Evolutionary conservation across 2,329 filamentous ascomycete genomes (phyloP), one percentile per base, ranked within the genome.

Genomic region (Pseudogymnoascus sp.): DNA sequence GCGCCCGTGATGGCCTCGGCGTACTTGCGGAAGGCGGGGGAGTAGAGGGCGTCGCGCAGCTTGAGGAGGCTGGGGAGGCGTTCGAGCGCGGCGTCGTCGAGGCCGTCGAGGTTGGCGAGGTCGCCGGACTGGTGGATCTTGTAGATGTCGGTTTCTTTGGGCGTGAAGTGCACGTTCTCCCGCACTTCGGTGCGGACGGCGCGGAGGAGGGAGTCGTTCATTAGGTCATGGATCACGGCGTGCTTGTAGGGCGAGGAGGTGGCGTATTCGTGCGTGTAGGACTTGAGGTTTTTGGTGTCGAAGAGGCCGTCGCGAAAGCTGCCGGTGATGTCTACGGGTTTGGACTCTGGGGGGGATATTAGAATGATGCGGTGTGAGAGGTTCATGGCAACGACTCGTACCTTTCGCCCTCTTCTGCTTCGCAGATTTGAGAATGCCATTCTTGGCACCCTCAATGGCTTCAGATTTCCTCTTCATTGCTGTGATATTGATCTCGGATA

Each of bases 71-170:
- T 95, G 0, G 94, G 94, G 12, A 99, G 78, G 71, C 90, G 91
- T 63, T 87, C 82, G 59, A 97, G 81, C 5, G 92, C 91, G 6
- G 86, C 85, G 71, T 95, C 86, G 63, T 95, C 90, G 41, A 99
- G 82, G 21, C 94, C 94, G 74, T 96, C 92, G 61, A 99, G 84
- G 74, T 99, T 99, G 52, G 94, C 94, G 33, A 99, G 82, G 72
- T 99, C 94, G 65, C 94, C 94, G 3, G 92, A 97, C 77, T 99
- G 94, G 80, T 96, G 92, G 71, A 99, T 97, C 75, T 95, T 96
- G 82, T 99, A 99, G 68, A 99, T 99, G 73, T 99, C 94, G 55
- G 94, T 99, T 75, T 99, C 94, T 74, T 99, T 99, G 67, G 92
- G 92, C 10, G 94, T 96, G 76, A 99, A 99, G 66, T 89, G 86